phyloP scores from a whole-genome alignment of 2,329 filamentous ascomycete genomes.

The Botrytis porri region DNA sequence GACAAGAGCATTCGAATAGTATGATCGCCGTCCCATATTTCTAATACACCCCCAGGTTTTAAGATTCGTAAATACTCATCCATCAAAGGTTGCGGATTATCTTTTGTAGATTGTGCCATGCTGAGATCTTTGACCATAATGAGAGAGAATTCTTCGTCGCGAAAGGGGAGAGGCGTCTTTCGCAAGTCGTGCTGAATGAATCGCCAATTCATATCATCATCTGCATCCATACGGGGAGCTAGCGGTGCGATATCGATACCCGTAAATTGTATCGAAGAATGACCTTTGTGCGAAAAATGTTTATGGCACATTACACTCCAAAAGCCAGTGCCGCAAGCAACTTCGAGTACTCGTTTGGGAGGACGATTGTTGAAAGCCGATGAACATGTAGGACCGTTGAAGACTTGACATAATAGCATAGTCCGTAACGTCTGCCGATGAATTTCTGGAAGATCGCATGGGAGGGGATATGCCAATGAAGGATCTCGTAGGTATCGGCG shows the following conservation, averaged over 20 bases:
- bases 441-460: conserved; percentile 81
- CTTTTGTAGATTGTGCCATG: conserved; percentile 58
- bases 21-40: conserved; percentile 88
- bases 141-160: conserved; percentile 77
- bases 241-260: conserved; percentile 79
- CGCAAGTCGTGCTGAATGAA: conserved; percentile 88
- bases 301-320: conserved; percentile 89
- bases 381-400: conserved; percentile 75
- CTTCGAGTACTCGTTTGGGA: conserved; percentile 75
- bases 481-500: conserved; percentile 78
- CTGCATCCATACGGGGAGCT: conserved; percentile 57
- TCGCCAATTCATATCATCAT: conserved; percentile 78
- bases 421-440: conserved; percentile 85
- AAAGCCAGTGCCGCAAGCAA: conserved; percentile 83
- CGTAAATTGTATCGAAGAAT: conserved; percentile 70
- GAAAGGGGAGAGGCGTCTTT: conserved; percentile 71
- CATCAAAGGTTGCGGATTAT: conserved; percentile 48
- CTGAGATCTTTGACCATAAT: conserved; percentile 85
- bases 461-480: conserved; percentile 74
- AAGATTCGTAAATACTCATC: conserved; percentile 77
- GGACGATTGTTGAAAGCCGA: conserved; percentile 63
- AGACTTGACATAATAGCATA: conserved; percentile 74
- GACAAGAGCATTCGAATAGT: conserved; percentile 79
- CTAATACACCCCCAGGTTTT: conserved; percentile 73
- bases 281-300: conserved; percentile 67